Evolutionary conservation across 2,329 filamentous ascomycete species (phyloP).

Genomic region (Fusarium lyarnte): DNA sequence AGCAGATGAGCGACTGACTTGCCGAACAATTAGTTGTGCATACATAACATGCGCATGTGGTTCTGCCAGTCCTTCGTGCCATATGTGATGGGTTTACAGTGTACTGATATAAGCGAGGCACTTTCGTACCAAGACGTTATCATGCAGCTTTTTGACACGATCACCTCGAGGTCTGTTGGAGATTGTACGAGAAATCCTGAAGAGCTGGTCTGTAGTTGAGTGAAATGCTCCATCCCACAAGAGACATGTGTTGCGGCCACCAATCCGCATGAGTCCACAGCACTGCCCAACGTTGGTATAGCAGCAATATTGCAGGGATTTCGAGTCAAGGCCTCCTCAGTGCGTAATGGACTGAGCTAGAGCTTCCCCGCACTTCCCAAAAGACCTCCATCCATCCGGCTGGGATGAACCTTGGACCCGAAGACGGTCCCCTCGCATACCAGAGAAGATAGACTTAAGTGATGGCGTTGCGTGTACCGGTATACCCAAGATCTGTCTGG

Average conservation of each 20-base stretch:
- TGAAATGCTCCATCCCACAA: background rate
- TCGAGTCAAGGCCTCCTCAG: slow-evolving; percentile 30
- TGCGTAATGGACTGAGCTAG: slow-evolving; percentile 9
- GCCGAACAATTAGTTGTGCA: background rate
- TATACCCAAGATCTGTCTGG: slow-evolving; percentile 23
- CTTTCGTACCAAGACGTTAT: slow-evolving; percentile 29
- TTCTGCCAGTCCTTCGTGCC: background rate
- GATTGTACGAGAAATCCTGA: background rate
- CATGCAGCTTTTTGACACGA: slow-evolving; percentile 2
- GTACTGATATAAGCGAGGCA: slow-evolving; percentile 27
- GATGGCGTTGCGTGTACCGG: slow-evolving; percentile 8
- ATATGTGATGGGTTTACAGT: slow-evolving; percentile 31
- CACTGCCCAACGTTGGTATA: background rate
- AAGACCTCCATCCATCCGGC: slow-evolving; percentile 39
- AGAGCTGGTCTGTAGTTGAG: background rate
- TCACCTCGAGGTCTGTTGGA: background rate
- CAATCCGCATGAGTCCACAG: background rate
- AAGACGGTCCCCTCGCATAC: slow-evolving; percentile 24
- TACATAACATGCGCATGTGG: background rate
- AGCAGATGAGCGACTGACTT: slow-evolving; percentile 3
- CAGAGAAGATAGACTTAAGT: slow-evolving; percentile 16
- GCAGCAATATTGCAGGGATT: slow-evolving; percentile 7
- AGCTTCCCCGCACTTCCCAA: slow-evolving; percentile 41
- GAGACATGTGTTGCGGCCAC: background rate
- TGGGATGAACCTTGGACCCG: slow-evolving; percentile 37